Base-by-base conservation (phyloP, 2,329 filamentous ascomycete genomes). In the Botrytis byssoidea region DNA sequence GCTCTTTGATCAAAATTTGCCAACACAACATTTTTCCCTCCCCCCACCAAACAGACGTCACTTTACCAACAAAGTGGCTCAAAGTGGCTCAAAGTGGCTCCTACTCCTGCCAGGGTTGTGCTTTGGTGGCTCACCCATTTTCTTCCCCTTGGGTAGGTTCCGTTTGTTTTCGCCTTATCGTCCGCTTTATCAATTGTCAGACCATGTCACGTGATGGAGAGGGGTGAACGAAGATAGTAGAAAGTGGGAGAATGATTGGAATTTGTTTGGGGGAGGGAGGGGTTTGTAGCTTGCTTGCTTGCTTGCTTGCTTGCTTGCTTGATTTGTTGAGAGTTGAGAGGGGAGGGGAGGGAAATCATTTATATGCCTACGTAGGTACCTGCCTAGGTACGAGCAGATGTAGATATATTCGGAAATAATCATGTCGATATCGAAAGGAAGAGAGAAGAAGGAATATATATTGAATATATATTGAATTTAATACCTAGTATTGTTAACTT, bases 31-130 rank as follows among this genome's bases (percentile, higher is more conserved):
- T n/a, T 18, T 67, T 67, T 44, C n/a, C 16, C 25, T 44, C 25
- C 61, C 61, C 61, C 37, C 61, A 55, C 37, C 37, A 42, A 64
- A 64, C 40, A 64, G 61, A 64, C 61, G 61, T 64, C 61, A 64
- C 37, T n/a, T n/a, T 35, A 40, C 37, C 61, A 44, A 64, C 37
- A 42, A 42, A 25, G 61, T 64, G 37, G 61, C 61, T 64, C 37
- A 42, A 42, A 25, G 61, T 64, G 37, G 61, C 61, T 64, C 61
- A 55, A 18, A 42, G 25, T 42, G 14, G 25, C 59, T 61, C 55
- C 29, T 59, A 20, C 55, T 59, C 29, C 55, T 59, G 16, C 29
- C n/a, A 8, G 32, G 32, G 10, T 35, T 61, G 37, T 12, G 59
- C 59, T 61, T 37, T 37, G 59, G 59, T 61, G 59, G 32, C 60